Conservation (phyloP, 306 rosid species). For the Psophocarpus tetragonolobus region DNA sequence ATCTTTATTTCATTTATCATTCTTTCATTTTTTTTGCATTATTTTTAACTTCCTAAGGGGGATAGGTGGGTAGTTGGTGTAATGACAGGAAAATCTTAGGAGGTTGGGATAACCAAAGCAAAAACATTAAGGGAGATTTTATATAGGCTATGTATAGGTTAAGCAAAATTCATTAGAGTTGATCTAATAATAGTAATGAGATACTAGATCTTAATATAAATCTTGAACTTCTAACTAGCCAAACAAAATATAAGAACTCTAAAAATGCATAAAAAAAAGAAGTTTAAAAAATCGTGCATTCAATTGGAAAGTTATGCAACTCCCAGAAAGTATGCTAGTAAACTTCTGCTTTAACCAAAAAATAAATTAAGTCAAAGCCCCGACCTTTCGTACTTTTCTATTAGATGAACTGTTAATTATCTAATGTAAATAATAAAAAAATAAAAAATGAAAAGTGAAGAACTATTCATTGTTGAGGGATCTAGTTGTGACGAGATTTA, state of each 20-base stretch:
- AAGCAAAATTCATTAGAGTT: neutral
- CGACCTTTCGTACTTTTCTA: neutral
- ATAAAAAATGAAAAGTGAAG: neutral
- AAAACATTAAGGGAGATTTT: too few relatives aligned
- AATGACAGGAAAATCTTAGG: too few relatives aligned
- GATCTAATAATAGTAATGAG: neutral
- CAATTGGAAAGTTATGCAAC: neutral
- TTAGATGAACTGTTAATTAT: constrained; percentile 19
- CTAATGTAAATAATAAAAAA: too few relatives aligned
- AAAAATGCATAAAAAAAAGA: too few relatives aligned
- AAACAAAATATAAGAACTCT: too few relatives aligned
- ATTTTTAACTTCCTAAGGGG: too few relatives aligned
- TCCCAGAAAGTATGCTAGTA: neutral
- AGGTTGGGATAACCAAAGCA: too few relatives aligned
- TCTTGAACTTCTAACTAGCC: neutral
- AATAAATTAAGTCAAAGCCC: constrained; percentile 11
- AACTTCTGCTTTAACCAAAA: constrained; percentile 19
- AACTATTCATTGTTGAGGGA: constrained; percentile 14
- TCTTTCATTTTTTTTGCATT: too few relatives aligned
- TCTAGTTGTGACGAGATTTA: constrained; percentile 14
- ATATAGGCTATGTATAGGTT: too few relatives aligned
- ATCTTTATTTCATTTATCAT: too few relatives aligned
- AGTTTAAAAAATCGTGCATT: neutral
- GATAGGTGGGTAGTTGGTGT: too few relatives aligned
- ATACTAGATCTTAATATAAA: neutral